These are phyloP conservation scores for Candida tibetensis DNA, from an alignment of 805 yeast species.

Conservation along the genomic window DNA sequence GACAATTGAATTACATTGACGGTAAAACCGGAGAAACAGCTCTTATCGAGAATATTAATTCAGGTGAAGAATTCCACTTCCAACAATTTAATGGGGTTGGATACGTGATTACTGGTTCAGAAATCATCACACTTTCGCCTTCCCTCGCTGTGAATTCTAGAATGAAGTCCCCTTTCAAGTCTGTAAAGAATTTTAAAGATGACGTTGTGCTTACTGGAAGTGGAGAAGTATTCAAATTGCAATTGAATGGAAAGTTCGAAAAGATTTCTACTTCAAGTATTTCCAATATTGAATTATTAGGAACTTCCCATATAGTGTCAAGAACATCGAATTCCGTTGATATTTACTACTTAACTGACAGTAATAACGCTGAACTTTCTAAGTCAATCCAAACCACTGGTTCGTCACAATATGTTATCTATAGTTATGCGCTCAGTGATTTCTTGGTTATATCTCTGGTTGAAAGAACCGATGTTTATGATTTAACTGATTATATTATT, in stretches of 20 bases:
- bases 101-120: conserved; percentile 11
- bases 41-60: neutral
- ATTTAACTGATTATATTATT: conserved; percentile 22
- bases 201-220: conserved; percentile 8
- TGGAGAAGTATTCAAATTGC: conserved; percentile 7
- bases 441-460: conserved; percentile 8
- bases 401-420: neutral
- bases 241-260: neutral
- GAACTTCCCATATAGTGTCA: conserved; percentile 5
- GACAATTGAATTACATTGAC: conserved; percentile 10
- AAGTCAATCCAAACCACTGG: conserved; percentile 2
- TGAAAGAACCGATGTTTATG: conserved; percentile 10
- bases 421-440: conserved; percentile 9
- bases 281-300: conserved; percentile 1
- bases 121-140: conserved; percentile 9
- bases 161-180: conserved; percentile 2
- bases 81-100: conserved; percentile 13
- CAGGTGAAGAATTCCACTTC: neutral
- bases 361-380: neutral
- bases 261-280: neutral
- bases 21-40: neutral
- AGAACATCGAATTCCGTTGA: neutral
- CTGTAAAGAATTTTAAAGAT: conserved; percentile 10
- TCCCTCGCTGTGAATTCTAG: conserved; percentile 1
- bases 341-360: conserved; percentile 6